Evolutionary conservation across 805 yeast genomes (phyloP), one percentile per base, ranked within the genome.

Genomic region (Hyphopichia homilentoma): DNA sequence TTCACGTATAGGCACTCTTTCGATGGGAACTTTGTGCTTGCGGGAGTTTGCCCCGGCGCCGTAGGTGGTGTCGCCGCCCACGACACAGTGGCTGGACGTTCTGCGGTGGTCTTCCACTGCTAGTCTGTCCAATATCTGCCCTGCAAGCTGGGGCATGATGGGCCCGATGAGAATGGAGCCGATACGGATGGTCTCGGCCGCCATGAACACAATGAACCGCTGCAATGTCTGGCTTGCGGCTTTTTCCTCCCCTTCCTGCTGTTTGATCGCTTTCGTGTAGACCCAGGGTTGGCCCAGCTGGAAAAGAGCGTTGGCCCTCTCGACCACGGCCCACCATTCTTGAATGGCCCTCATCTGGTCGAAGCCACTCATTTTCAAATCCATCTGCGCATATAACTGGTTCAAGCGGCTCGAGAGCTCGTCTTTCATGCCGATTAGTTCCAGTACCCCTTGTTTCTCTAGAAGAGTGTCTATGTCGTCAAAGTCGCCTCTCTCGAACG

Each of bases 251-350:
- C 44, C 43, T 3, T 45, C 39, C 1, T 47, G 45, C 6, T 39
- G 29, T 23, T 45, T 43, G 7, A 52, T 28, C 18, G 27, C 24
- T 27, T 59, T 62, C 15, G 61, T 61, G 30, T 67, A 59, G 6
- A 61, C 55, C 97, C 97, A 90, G 0, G 97, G 97, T 45, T 78
- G 81, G 5, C 77, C 59, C 1, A 56, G 61, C 48, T 86, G 95
- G 41, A 88, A 69, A 20, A 82, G 71, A 13, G 63, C 64, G 48
- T 90, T 90, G 1, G 84, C 81, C 11, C 65, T 56, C 30, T 75
- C 75, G 12, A 81, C 53, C 3, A 76, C 57, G 5, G 57, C 47
- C 87, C 93, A 80, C 54, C 87, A 62, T 11, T 63, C 60, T 29
- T 68, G 68, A 11, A 81, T 54, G 0, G 84, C 82, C 29, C 61